Evolutionary conservation across 495 filamentous ascomycete genomes (phyloP).

Genomic region (Terfezia boudieri): DNA sequence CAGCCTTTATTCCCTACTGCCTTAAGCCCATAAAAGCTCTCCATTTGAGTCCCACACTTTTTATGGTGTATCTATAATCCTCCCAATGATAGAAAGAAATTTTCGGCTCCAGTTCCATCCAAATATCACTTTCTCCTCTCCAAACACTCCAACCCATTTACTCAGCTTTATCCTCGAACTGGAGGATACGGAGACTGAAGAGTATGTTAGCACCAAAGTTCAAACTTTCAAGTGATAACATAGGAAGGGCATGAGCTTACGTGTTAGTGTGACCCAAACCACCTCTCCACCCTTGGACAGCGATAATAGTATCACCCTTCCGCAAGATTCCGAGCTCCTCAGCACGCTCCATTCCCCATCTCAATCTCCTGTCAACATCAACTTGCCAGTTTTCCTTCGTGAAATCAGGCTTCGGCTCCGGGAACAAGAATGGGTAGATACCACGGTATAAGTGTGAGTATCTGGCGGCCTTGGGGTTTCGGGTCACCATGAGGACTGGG

Average conservation of each 20-base stretch:
- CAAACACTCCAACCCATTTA: too few relatives aligned
- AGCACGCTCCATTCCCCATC: slow-evolving; percentile 76
- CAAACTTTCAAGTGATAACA: neutral
- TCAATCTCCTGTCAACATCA: slow-evolving; percentile 88
- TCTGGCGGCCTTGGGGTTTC: slow-evolving; percentile 59
- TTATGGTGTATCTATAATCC: neutral
- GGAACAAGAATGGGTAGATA: slow-evolving; percentile 91
- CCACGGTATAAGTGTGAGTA: slow-evolving; percentile 93
- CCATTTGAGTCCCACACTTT: too few relatives aligned
- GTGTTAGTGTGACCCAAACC: slow-evolving; percentile 98
- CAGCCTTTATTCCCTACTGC: too few relatives aligned
- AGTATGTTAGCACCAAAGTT: neutral
- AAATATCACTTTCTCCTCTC: too few relatives aligned
- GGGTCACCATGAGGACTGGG: slow-evolving; percentile 96
- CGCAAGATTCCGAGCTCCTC: slow-evolving; percentile 62
- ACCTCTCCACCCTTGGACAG: slow-evolving; percentile 94
- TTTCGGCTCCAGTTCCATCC: neutral
- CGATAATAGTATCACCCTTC: slow-evolving; percentile 68
- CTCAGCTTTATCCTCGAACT: neutral
- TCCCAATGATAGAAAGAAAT: neutral
- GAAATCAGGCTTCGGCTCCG: slow-evolving; percentile 85
- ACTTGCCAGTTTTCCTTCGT: slow-evolving; percentile 77
- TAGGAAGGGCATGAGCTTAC: slow-evolving; percentile 12
- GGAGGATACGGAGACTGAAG: neutral
- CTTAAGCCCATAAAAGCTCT: too few relatives aligned